Evolutionary conservation across 2,329 filamentous ascomycete species (phyloP).

Genomic region (Colletotrichum tanaceti): DNA sequence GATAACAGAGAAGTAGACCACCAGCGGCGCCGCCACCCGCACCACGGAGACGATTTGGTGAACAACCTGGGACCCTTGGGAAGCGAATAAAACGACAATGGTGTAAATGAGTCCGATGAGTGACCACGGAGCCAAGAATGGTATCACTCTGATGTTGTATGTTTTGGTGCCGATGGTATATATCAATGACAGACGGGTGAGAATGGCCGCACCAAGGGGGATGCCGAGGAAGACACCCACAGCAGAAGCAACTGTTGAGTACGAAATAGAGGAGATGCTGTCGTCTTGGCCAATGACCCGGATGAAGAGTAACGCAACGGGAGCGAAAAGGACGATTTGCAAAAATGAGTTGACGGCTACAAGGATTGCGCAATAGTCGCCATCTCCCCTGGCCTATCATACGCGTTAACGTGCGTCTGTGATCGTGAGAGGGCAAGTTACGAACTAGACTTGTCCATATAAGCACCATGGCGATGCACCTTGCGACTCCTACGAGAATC

Average conservation of each 20-base stretch:
- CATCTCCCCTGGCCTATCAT: slow-evolving; percentile 73
- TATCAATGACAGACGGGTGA: slow-evolving; percentile 75
- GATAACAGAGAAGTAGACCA: slow-evolving; percentile 83
- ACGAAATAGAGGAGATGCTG: slow-evolving; percentile 59
- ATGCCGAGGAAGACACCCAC: slow-evolving; percentile 89
- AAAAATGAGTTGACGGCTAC: slow-evolving; percentile 81
- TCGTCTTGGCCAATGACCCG: slow-evolving; percentile 69
- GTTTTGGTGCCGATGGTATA: slow-evolving; percentile 64
- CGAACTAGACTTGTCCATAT: slow-evolving; percentile 74
- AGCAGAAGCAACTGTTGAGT: slow-evolving; percentile 78
- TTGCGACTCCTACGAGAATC: slow-evolving; percentile 83
- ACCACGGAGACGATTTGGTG: slow-evolving; percentile 86
- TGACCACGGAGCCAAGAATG: slow-evolving; percentile 76
- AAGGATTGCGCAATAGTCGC: slow-evolving; percentile 84
- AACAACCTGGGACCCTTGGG: slow-evolving; percentile 80
- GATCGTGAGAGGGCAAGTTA: background rate
- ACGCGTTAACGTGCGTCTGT: background rate
- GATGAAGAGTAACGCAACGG: slow-evolving; percentile 76
- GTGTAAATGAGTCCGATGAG: slow-evolving; percentile 88
- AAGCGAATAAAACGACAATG: slow-evolving; percentile 86
- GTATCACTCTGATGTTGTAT: slow-evolving; percentile 79
- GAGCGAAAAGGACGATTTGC: slow-evolving; percentile 79
- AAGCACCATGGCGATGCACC: slow-evolving; percentile 88
- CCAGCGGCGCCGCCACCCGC: slow-evolving; percentile 80
- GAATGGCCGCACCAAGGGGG: slow-evolving; percentile 81